Percentiles rank a stretch among this genome's conserved stretches.
These are phyloP conservation scores for Graphilbum ipis-grandicollis DNA, from an alignment of 2,329 filamentous ascomycete species.

Conservation along the genomic window DNA sequence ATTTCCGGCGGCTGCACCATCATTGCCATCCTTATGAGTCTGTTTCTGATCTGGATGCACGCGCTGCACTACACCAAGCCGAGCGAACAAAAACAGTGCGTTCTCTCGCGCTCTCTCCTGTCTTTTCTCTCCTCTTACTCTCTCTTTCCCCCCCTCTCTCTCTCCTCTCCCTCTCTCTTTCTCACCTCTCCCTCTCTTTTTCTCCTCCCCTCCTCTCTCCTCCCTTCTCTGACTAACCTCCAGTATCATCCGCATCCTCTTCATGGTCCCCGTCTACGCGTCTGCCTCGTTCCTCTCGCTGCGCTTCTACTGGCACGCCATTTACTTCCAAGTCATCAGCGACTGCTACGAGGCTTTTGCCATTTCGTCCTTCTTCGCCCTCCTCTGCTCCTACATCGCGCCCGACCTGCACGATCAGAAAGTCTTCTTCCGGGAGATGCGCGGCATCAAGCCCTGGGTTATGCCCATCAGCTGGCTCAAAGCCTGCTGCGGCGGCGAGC, in stretches of 20 bases:
- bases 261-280: slow-evolving; percentile 75
- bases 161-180: neutral
- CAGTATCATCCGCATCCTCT: slow-evolving; percentile 72
- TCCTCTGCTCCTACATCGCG: slow-evolving; percentile 67
- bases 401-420: slow-evolving; percentile 68
- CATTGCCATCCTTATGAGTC: slow-evolving; percentile 32
- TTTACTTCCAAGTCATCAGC: slow-evolving; percentile 67
- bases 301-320: slow-evolving; percentile 55
- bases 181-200: no score
- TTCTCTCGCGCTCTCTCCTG: slow-evolving; percentile 2
- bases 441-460: slow-evolving; percentile 54
- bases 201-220: no score
- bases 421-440: slow-evolving; percentile 55
- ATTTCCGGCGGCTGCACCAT: slow-evolving; percentile 29
- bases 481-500: slow-evolving; percentile 50
- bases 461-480: slow-evolving; percentile 55
- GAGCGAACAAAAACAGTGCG: slow-evolving; percentile 39
- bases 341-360: slow-evolving; percentile 85
- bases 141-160: slow-evolving; percentile 3
- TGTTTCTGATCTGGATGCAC: slow-evolving; percentile 41
- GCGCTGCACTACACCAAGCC: slow-evolving; percentile 43
- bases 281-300: slow-evolving; percentile 58
- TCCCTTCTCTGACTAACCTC: neutral
- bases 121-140: neutral
- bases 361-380: slow-evolving; percentile 70